Percentiles rank a stretch among this genome's conserved stretches.
These are phyloP conservation scores for Salvia rosmarinus DNA, from an alignment of 257 asterid species.

Conservation along the genomic window DNA sequence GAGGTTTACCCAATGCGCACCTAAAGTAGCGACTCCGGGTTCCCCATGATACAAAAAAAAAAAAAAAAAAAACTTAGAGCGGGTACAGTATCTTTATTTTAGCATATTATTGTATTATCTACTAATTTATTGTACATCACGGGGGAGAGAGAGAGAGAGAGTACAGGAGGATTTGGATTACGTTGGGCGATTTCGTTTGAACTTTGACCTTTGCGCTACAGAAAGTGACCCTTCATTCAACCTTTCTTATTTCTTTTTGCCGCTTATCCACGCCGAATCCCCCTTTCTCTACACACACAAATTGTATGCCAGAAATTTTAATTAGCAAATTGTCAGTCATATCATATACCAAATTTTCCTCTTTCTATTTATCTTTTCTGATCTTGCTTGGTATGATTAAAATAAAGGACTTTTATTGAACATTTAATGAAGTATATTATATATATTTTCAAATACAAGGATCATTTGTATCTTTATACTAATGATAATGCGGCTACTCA, in stretches of 20 bases:
- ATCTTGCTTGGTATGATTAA: neutral
- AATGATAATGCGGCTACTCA: neutral
- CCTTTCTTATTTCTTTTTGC: slow-evolving; percentile 17
- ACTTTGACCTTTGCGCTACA: slow-evolving; percentile 23
- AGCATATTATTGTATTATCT: neutral
- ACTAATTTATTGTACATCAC: neutral
- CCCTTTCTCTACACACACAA: too few relatives aligned
- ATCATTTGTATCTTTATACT: neutral
- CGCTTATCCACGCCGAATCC: neutral
- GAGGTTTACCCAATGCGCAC: too few relatives aligned
- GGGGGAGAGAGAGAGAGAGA: neutral
- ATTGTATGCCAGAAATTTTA: too few relatives aligned
- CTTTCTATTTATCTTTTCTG: neutral
- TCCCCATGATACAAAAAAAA: too few relatives aligned
- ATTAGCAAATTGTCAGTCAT: too few relatives aligned
- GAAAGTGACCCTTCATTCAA: neutral
- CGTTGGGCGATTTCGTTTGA: slow-evolving; percentile 22
- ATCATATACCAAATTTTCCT: too few relatives aligned
- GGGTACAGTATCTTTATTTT: too few relatives aligned
- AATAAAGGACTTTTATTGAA: neutral
- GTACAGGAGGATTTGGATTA: slow-evolving; percentile 14
- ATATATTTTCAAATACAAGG: neutral
- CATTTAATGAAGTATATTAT: neutral
- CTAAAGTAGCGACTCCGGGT: too few relatives aligned
- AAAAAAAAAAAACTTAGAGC: too few relatives aligned